phyloP scores from a whole-genome alignment of 768 basidiomycete species.

The Lactifluus subvellereus region DNA sequence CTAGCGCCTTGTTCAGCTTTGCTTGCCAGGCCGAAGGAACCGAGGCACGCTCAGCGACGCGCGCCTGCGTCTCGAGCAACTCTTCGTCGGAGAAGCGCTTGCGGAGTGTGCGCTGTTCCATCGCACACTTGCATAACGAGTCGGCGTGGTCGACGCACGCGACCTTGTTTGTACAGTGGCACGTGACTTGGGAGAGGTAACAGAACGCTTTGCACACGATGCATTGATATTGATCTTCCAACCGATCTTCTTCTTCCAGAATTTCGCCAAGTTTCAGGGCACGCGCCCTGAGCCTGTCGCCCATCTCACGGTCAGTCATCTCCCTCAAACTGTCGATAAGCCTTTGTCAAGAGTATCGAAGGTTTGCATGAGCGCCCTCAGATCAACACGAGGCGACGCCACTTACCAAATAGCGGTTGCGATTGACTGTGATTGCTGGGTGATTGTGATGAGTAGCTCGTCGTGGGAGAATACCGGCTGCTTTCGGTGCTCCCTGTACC shows the following conservation, averaged over 20 bases:
- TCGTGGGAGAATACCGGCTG: conserved; percentile 98
- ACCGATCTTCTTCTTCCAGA: conserved; percentile 71
- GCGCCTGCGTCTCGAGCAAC: conserved; percentile 57
- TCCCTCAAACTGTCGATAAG: conserved; percentile 75
- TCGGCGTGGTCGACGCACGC: conserved; percentile 83
- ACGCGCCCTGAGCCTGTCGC: conserved; percentile 58
- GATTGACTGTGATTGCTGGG: conserved; percentile 88
- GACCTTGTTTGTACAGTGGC: conserved; percentile 69
- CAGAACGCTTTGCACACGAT: conserved; percentile 87
- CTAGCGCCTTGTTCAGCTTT: conserved; percentile 61
- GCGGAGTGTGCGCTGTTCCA: conserved; percentile 55
- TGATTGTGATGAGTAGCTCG: conserved; percentile 94
- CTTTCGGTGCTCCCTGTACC: conserved; percentile 88
- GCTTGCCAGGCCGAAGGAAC: conserved; percentile 70
- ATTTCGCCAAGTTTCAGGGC: conserved; percentile 55
- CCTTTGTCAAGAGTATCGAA: conserved; percentile 42
- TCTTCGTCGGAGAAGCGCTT: conserved; percentile 80
- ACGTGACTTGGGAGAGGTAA: conserved; percentile 90
- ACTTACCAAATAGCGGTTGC: conserved; percentile 89
- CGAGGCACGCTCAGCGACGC: conserved; percentile 64
- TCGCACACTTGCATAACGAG: conserved; percentile 63
- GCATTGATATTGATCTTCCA: conserved; percentile 97
- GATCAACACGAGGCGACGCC: conserved; percentile 19
- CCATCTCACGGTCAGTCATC: conserved; percentile 83
- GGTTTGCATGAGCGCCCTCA: conserved; percentile 2